Evolutionary conservation across 306 rosid genomes (phyloP).

Genomic region (Lathyrus sativus): DNA sequence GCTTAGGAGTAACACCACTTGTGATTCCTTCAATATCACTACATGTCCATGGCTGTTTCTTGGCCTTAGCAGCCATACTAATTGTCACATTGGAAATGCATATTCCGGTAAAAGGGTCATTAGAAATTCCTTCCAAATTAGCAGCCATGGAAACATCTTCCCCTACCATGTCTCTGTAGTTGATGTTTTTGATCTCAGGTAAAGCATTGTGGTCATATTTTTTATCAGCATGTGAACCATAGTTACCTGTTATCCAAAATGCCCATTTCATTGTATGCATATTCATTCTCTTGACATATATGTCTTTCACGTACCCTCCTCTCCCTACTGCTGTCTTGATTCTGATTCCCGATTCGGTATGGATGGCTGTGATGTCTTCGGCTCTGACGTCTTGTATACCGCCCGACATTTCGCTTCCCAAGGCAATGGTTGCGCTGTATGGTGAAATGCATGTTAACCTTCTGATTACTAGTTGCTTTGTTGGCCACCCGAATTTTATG

Average conservation of each 20-base stretch:
- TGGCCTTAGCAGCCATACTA: constrained; percentile 56
- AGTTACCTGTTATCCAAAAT: constrained; percentile 78
- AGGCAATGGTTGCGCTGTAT: constrained; percentile 70
- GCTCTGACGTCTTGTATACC: constrained; percentile 81
- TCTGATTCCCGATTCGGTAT: constrained; percentile 69
- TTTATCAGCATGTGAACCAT: constrained; percentile 72
- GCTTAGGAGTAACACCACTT: constrained; percentile 66
- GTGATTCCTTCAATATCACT: constrained; percentile 62
- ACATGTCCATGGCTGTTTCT: constrained; percentile 81
- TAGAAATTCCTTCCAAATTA: constrained; percentile 71
- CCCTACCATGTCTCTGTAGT: constrained; percentile 64
- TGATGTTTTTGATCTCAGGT: constrained; percentile 58
- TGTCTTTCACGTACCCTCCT: constrained; percentile 80
- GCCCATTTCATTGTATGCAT: constrained; percentile 82
- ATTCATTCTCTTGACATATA: constrained; percentile 60
- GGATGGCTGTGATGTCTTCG: constrained; percentile 64
- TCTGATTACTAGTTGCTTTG: constrained; percentile 65
- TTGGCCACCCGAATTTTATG: constrained; percentile 72
- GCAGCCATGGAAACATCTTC: constrained; percentile 74
- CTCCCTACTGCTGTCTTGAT: constrained; percentile 78
- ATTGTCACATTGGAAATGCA: constrained; percentile 79
- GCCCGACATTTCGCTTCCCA: constrained; percentile 87
- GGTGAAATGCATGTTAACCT: constrained; percentile 80
- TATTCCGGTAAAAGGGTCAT: constrained; percentile 65
- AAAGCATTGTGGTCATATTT: constrained; percentile 66